Evolutionary conservation across 192 early-diverging fungal genomes (phyloP).

Genomic region (Podila epigama): DNA sequence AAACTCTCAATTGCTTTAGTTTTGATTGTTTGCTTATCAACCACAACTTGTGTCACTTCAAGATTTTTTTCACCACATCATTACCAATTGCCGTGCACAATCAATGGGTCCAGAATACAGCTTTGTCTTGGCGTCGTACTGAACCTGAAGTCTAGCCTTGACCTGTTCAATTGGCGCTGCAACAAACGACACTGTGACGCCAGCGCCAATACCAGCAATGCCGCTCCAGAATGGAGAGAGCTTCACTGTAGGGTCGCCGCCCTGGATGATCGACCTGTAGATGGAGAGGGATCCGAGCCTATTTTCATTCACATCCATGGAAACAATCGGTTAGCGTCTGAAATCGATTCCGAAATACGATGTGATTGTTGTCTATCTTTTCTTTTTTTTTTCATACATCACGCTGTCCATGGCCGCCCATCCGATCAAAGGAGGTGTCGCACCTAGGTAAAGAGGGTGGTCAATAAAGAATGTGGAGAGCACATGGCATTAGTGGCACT

Average conservation of each 20-base stretch:
- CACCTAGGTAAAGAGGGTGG: constrained; percentile 51
- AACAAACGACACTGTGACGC: constrained; percentile 79
- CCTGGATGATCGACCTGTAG: constrained; percentile 74
- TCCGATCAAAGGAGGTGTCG: constrained; percentile 89
- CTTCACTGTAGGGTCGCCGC: constrained; percentile 62
- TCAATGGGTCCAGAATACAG: constrained; percentile 89
- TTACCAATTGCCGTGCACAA: constrained; percentile 77
- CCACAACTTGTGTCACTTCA: not conserved
- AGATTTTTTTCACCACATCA: not conserved
- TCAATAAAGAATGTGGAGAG: not conserved
- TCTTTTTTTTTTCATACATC: constrained; percentile 49
- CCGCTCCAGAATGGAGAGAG: constrained; percentile 75
- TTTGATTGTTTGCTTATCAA: not conserved
- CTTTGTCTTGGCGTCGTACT: constrained; percentile 72
- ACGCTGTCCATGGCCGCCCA: constrained; percentile 90
- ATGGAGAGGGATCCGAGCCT: constrained; percentile 89
- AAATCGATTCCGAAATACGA: not conserved
- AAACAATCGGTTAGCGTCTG: not conserved
- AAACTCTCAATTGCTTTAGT: not conserved
- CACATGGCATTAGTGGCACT: too few species aligned
- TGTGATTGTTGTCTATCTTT: not conserved
- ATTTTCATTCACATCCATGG: not conserved
- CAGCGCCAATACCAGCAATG: constrained; percentile 73
- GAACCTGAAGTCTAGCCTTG: constrained; percentile 76
- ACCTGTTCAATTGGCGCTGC: constrained; percentile 84